Base-by-base conservation (phyloP, 1,139 yeast species). In the Magnusiomyces starmeri region DNA sequence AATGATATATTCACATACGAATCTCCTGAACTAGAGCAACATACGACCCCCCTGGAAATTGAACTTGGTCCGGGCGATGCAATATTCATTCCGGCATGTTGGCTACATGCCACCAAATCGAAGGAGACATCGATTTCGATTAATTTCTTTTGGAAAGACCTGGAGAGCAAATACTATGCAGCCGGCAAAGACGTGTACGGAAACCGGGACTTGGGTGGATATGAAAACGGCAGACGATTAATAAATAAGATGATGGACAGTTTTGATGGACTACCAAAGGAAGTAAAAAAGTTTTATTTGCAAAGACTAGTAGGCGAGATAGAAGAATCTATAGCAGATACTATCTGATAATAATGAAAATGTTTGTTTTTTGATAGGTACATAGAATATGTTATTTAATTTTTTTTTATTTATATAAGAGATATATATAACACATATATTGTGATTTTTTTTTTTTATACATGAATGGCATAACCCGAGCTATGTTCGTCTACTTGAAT, bases 91-190 rank as follows among this genome's bases (percentile, higher is more conserved):
- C 74, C 74, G 1, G 58, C 71, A 6, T 57, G 66, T 59, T 70
- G 73, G 73, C 58, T 69, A 3, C 72, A 70, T 53, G 72, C 73
- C 4, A 66, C 70, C n/a, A 52, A 56, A 22, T 65, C 71, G 1
- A 51, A 61, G 18, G 60, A 59, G 20, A 58, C 68, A 18, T 67
- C 71, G 16, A 62, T 69, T 21, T 66, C 70, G 3, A 50, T 69
- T 34, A 70, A 70, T 54, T 57, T 61, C 32, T 69, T 70, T 54
- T 70, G 71, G 71, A 65, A 63, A 47, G 69, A 69, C 51, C 54
- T 69, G 40, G 58, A 56, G 1, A 50, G 54, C 4, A 53, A 48
- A 20, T 51, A 51, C 16, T 69, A 70, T 53, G 62, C 68, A 2
- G 59, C 59, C 3, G 71, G 71, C 8, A 62, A 61, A 39, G 73